Evolutionary conservation across 768 basidiomycete genomes (phyloP).

Genomic region (Thelephora aurantiotincta): DNA sequence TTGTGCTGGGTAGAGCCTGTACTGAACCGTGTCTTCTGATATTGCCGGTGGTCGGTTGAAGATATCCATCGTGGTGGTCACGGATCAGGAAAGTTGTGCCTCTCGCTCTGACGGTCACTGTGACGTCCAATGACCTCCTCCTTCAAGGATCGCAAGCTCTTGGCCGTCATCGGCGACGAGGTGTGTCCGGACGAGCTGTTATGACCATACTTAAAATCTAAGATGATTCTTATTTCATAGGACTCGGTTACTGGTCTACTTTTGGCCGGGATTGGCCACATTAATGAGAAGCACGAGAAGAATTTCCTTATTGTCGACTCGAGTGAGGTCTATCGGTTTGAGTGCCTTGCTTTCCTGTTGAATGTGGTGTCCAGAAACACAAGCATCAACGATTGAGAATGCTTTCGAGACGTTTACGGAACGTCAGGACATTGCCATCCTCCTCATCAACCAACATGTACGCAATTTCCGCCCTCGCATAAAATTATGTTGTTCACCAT

Average conservation of each 20-base stretch:
- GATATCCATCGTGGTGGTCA: slow-evolving; percentile 26
- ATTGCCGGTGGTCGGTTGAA: slow-evolving; percentile 68
- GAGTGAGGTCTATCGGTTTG: slow-evolving; percentile 39
- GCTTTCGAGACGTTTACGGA: slow-evolving; percentile 92
- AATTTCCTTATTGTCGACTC: slow-evolving; percentile 93
- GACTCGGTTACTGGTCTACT: slow-evolving; percentile 95
- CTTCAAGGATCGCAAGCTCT: slow-evolving; percentile 71
- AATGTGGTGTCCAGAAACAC: slow-evolving; percentile 51
- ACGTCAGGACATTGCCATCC: slow-evolving; percentile 88
- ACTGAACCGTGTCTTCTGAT: slow-evolving; percentile 76
- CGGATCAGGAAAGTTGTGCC: not conserved
- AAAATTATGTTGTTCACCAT: slow-evolving; percentile 1
- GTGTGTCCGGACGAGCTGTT: slow-evolving; percentile 25
- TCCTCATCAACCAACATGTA: slow-evolving; percentile 98
- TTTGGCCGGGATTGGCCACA: slow-evolving; percentile 88
- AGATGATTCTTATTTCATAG: slow-evolving; percentile 25
- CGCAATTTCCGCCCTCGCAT: slow-evolving; percentile 14
- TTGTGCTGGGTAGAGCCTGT: slow-evolving; percentile 50
- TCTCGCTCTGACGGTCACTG: not conserved
- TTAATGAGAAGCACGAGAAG: slow-evolving; percentile 86
- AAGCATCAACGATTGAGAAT: slow-evolving; percentile 77
- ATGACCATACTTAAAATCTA: slow-evolving; percentile 5
- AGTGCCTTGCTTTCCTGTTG: not conserved
- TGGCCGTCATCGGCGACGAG: slow-evolving; percentile 97
- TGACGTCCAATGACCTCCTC: slow-evolving; percentile 22